phyloP scores from a whole-genome alignment of 306 rosid species.

The Castanea mollissima region DNA sequence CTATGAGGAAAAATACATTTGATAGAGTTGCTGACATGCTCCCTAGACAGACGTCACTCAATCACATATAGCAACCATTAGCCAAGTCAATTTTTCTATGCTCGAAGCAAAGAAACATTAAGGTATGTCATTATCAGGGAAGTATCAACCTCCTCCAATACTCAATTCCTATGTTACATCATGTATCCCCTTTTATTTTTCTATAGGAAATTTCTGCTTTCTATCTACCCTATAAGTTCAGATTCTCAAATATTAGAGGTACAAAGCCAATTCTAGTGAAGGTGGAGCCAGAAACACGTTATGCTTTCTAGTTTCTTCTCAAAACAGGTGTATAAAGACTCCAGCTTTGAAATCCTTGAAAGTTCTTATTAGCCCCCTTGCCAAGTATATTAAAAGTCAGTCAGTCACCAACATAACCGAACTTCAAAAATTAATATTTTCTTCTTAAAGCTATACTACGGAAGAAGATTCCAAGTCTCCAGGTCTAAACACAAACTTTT shows the following conservation, averaged over 20 bases:
- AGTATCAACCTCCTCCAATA: not conserved
- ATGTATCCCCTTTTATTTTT: not conserved
- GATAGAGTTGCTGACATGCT: not conserved
- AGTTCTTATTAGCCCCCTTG: not conserved
- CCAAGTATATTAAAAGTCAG: not conserved
- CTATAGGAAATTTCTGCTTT: not conserved
- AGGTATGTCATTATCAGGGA: not conserved
- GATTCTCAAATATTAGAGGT: not conserved
- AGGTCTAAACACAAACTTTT: conserved; percentile 14
- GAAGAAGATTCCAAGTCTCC: conserved; percentile 9
- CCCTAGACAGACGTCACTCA: not conserved
- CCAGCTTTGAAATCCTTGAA: not conserved
- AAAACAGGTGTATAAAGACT: not conserved
- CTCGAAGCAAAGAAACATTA: not conserved
- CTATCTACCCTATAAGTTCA: not conserved
- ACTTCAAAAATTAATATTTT: not conserved
- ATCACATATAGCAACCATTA: not conserved
- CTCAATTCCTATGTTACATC: not conserved
- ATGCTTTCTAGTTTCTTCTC: not conserved
- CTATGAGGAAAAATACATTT: not conserved
- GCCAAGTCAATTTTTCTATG: not conserved
- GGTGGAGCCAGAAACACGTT: not conserved
- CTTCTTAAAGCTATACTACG: not conserved
- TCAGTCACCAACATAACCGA: conserved; percentile 38
- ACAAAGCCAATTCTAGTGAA: not conserved